Evolutionary conservation across 352 stramenopile species (phyloP), one percentile per base, ranked within the genome.

Genomic region (Phytopythium mirpurense): DNA sequence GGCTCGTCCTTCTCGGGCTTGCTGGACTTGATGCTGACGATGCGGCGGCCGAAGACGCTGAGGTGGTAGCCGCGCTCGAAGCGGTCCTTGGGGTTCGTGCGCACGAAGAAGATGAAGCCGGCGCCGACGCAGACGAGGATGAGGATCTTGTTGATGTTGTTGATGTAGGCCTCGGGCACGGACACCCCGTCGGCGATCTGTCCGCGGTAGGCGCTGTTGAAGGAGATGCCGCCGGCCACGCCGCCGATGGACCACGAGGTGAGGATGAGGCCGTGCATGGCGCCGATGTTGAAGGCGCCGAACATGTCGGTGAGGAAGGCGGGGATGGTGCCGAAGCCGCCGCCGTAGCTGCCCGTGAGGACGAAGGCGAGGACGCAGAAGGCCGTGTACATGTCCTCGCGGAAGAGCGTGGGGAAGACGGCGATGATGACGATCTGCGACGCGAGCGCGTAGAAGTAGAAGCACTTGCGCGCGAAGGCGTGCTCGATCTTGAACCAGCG

Each of bases 271-370:
- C 83, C 83, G 62, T 93, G 80, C 71, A 93, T 83, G 31, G 78
- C 78, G 21, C 78, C 83, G 46, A 90, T 88, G 68, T 93, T 90
- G 56, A 68, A 89, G 6, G 76, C 74, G n/a, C 83, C 83, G 56
- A 90, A 93, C 79, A 91, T 91, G 47, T 91, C 83, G 9, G 78
- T 88, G 18, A 93, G 51, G 55, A 91, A 85, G 54, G 58, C 74
- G 42, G 81, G 78, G 62, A 92, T 90, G 35, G 67, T 88, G 51
- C 80, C 79, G 45, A 90, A 86, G 44, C 76, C 78, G 21, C 78
- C 83, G 16, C 83, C 83, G 57, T 92, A 93, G 58, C 64, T 74
- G 15, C 74, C 45, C 47, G 80, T 91, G 18, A 93, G 52, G 41
- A 90, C 55, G 63, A 88, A 93, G 19, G 86, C 68, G 23, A 78